Evolutionary conservation across 306 rosid genomes (phyloP), one percentile per base, ranked within the genome.

Genomic region (Vigna trinervia): DNA sequence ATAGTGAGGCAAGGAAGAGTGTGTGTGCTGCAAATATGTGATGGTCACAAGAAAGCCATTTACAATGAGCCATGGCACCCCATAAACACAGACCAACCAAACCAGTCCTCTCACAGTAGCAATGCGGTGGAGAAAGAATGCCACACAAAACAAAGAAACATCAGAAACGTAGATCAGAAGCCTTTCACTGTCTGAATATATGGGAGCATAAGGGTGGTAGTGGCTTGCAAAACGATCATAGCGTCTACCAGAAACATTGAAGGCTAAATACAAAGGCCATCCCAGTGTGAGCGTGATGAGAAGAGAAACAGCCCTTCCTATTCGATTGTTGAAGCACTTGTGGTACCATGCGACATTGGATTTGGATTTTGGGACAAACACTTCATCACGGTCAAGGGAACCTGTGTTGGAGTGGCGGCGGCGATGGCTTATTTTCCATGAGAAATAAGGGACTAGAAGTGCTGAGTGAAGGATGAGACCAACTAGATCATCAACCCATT

Each of bases 351-450:
- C 14, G 12, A 88, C 67, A 12, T 46, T 46, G 48, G 86, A 80
- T 60, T 86, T 93, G 2, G 80, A 78, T 73, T 85, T 89, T 5
- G 95, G 96, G 50, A 93, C 95, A 56, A 93, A 93, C 15, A 89
- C 95, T 74, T 91, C 95, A 6, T 93, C 93, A 0, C 88, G 85
- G 3, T 88, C 92, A 0, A 93, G 86, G 5, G 95, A 93, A 0
- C 85, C 93, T 0, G 90, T 91, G 85, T 93, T 89, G 56, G 92
- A 89, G 74, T 90, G 96, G 78, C 89, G 91, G 64, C 96, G 89
- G 12, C 94, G 88, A 43, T 93, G 95, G 30, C 96, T 89, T 50
- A 82, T 60, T 67, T 93, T 93, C 88, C 93, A 89, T 1, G 97
- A 90, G 79, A 93, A 93, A 81, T 86, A 93, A 3, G 91, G 97